Evolutionary conservation across 257 asterid genomes (phyloP).

Genomic region (Buddleja alternifolia): DNA sequence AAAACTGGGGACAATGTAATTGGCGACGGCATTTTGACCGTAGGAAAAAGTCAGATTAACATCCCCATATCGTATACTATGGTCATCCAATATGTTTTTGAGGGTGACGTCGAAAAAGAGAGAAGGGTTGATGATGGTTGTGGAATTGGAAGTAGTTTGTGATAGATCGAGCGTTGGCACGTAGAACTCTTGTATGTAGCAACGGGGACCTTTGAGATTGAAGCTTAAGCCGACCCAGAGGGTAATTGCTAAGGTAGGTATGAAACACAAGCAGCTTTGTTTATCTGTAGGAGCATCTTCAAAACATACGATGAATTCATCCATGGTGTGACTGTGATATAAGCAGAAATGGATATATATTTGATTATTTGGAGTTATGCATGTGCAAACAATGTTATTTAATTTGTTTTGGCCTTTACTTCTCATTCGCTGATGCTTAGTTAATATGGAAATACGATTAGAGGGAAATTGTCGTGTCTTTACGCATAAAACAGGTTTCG

Average conservation of each 20-base stretch:
- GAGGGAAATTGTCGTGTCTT: too few relatives aligned
- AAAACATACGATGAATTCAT: not conserved
- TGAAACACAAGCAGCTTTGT: not conserved
- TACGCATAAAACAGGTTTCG: too few relatives aligned
- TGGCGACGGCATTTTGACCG: conserved; percentile 8
- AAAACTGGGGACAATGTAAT: conserved; percentile 13
- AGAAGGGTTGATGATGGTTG: not conserved
- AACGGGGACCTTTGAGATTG: conserved; percentile 16
- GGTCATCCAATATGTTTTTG: not conserved
- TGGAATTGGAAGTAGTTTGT: not conserved
- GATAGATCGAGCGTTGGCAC: conserved; percentile 28
- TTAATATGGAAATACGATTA: too few relatives aligned
- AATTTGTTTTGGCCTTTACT: too few relatives aligned
- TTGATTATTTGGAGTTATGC: too few relatives aligned
- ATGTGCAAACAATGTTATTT: too few relatives aligned
- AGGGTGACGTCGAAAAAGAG: conserved; percentile 29
- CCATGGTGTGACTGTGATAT: not conserved
- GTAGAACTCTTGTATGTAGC: conserved; percentile 18
- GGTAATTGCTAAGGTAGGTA: not conserved
- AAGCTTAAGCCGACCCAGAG: conserved; percentile 1
- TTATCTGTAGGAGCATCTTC: not conserved
- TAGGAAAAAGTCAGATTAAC: conserved; percentile 22
- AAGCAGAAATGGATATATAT: too few relatives aligned
- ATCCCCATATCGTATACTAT: conserved; percentile 3
- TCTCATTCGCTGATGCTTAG: too few relatives aligned